These are phyloP conservation scores for Xanthoparmelia taractica DNA, from an alignment of 495 filamentous ascomycete species.

Conservation along the genomic window DNA sequence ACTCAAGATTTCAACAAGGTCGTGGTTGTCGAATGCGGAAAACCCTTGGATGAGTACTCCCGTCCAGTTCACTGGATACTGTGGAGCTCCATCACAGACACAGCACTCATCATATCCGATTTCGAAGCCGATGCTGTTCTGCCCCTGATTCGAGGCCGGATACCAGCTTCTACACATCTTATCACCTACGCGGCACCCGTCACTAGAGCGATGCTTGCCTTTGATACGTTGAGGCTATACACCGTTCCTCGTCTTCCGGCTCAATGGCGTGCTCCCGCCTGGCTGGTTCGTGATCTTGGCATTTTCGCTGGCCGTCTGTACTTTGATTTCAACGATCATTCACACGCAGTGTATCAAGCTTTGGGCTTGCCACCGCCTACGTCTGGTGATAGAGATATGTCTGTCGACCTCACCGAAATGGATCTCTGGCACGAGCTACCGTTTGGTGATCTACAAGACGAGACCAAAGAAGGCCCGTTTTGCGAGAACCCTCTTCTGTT, in stretches of 20 bases:
- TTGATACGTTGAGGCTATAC: conserved; percentile 44
- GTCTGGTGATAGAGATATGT: too few species aligned
- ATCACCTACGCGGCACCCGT: conserved; percentile 48
- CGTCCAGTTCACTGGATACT: conserved; percentile 47
- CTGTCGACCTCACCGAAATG: background rate
- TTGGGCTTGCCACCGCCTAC: conserved; percentile 23
- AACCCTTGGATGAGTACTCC: conserved; percentile 15
- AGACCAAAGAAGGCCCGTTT: background rate
- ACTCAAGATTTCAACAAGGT: conserved; percentile 16
- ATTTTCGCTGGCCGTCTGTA: conserved; percentile 51
- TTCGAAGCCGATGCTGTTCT: conserved; percentile 49
- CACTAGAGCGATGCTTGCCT: conserved; percentile 45
- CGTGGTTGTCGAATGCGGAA: background rate
- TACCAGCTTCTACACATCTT: conserved; percentile 30
- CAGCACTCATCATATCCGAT: conserved; percentile 44
- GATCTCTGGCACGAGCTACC: conserved; percentile 13
- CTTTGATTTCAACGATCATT: conserved; percentile 40
- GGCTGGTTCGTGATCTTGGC: conserved; percentile 38
- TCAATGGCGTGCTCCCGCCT: conserved; percentile 7
- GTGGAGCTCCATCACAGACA: conserved; percentile 30
- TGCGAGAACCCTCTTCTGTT: conserved; percentile 9
- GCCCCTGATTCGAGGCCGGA: conserved; percentile 29
- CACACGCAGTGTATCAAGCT: conserved; percentile 22
- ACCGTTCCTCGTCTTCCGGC: conserved; percentile 37
- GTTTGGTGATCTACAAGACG: background rate